Base-by-base conservation (phyloP, 768 basidiomycete species). In the Termitomyces sp. region DNA sequence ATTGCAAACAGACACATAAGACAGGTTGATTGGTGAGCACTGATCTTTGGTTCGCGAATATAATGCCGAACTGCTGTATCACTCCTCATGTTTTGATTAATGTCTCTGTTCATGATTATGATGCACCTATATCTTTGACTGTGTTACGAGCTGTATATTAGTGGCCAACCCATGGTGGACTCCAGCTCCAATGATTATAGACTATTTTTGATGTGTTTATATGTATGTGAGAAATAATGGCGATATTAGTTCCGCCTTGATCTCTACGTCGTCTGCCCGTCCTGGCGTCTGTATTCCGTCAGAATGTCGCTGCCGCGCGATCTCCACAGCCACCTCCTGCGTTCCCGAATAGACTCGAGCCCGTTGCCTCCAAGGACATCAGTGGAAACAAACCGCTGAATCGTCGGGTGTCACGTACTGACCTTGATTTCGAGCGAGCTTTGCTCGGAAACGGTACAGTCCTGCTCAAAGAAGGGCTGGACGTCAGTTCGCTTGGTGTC, bases 391-490 rank as follows among this genome's bases (percentile, higher is more conserved):
- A 67, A 51, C 65, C 66, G 33, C 60, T 79, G 34, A 75, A 74
- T 54, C 81, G 84, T 56, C 81, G 88, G 31, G 69, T 79, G 46
- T 92, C 91, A 44, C 82, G 89, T 41, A 83, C 85, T 33, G 89
- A 91, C 73, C 76, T 87, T 67, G 89, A 91, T 68, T 94, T 94
- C 64, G 91, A 93, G 72, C 83, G 85, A 65, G 90, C 86, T 13
- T 70, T 94, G 62, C 79, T 75, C 58, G 76, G 75, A 12, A 83
- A 83, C 42, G 86, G 82, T 24, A 94, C 92, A 3, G 80, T 91
- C 16, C 64, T 81, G 55, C 75, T 93, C 50, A 81, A 78, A 60
- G 89, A 93, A 69, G 84, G 88, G 37, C 66, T 85, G 46, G 90
- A 92, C 71, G 76, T 91, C 51, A 82, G 80, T 68, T 66, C 79